Base-by-base conservation (phyloP, 441 rosid genomes). In the Erysimum cheiri region DNA sequence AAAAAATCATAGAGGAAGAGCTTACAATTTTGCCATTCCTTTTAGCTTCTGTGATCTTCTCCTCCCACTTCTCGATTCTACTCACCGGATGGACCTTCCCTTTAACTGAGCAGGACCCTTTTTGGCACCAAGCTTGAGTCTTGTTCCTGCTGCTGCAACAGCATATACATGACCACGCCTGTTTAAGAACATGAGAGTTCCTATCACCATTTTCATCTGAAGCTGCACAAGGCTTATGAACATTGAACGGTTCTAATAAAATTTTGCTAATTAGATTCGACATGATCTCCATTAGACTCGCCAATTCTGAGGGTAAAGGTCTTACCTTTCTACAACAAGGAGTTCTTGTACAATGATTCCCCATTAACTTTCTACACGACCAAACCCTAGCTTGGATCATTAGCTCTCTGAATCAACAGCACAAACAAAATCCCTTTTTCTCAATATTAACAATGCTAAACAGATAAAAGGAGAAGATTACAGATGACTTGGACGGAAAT, bases 11-110 rank as follows among this genome's bases (percentile, higher is more conserved):
- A 6, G 22, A 10, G 19, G 19, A 50, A 32, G 31, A 32, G 73
- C 87, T 81, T 72, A 80, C 84, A 46, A 82, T 81, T 57, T 81
- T 81, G 13, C 77, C 82, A 9, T 72, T 76, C 49, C 59, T 78
- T 9, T 59, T 76, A 39, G 85, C 80, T 76, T 83, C 80, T 44
- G 80, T 55, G 39, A 81, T 66, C 75, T 80, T 83, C 72, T 46
- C 84, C 62, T 81, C 87, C 84, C 85, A 85, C 60, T 77, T 71
- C 19, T 72, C 81, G 6, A 58, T 74, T 50, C 64, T 78, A 46
- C 70, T 80, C 31, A 85, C 64, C 7, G 53, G 73, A 69, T 82
- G 74, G 40, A 82, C 85, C 53, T 58, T 79, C 62, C 80, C 80
- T 47, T 72, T 56, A 8, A 48, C 3, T 6, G 35, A 37, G 35